Conservation (phyloP, 179 eudicot species). For the Sideroxylon spinosum region DNA sequence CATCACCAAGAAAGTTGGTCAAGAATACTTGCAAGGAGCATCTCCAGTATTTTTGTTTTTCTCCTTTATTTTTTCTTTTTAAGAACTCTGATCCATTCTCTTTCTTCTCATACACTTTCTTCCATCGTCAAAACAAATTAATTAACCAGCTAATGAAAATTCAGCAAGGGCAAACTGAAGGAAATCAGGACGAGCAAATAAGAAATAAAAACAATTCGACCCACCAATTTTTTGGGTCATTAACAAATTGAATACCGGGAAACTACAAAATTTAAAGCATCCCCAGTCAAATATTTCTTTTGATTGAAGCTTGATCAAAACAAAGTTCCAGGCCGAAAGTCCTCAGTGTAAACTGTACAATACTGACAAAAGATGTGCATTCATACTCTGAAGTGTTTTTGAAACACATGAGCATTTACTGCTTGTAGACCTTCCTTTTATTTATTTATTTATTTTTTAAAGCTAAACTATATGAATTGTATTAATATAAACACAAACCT, state of each 20-base stretch:
- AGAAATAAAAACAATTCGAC: background rate
- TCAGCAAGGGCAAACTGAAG: background rate
- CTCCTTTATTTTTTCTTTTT: background rate
- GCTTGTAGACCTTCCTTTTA: background rate
- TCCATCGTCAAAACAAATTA: background rate
- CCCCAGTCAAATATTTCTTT: background rate
- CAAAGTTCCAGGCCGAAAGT: background rate
- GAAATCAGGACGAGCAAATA: background rate
- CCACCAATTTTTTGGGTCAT: background rate
- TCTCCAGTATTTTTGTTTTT: background rate
- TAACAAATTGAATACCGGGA: background rate
- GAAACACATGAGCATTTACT: background rate
- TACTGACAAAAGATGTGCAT: background rate
- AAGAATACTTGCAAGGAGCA: background rate
- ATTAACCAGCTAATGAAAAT: background rate
- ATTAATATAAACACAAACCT: too few species aligned
- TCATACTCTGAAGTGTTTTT: background rate
- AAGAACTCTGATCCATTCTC: background rate
- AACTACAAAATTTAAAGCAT: background rate
- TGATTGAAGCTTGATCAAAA: slow-evolving; percentile 3
- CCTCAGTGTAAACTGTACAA: background rate
- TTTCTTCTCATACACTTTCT: background rate
- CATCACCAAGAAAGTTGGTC: slow-evolving; percentile 1
- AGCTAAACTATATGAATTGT: too few species aligned
- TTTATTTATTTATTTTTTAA: too few species aligned